Evolutionary conservation across 768 basidiomycete species (phyloP), one percentile per base, ranked within the genome.

Genomic region (Boletus reticulatus): DNA sequence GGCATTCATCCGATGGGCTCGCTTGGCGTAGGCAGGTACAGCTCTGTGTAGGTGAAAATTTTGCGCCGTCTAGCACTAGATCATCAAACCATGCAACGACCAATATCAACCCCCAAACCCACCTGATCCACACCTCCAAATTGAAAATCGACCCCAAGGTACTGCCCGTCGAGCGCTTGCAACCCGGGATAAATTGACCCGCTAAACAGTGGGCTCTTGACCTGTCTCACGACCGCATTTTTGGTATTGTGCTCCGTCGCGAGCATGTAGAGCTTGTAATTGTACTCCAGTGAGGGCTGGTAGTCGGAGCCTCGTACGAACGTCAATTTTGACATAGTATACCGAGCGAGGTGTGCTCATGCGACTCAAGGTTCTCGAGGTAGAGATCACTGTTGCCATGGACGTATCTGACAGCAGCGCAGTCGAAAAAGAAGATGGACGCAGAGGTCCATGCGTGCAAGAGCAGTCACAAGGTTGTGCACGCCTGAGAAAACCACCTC

Each of bases 151-250:
- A 91, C 89, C 17, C 80, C 92, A 19, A 99, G 82, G 80, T 98
- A 98, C 75, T 98, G 86, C 72, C 98, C 97, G 63, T 99, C 97
- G 27, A 99, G 83, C 11, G 97, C 95, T 64, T 99, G 97, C 41
- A 99, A 73, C n/a, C n/a, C n/a, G n/a, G n/a, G n/a, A n/a, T n/a
- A n/a, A n/a, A n/a, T n/a, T n/a, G n/a, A n/a, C n/a, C n/a, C n/a
- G n/a, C n/a, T n/a, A n/a, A 99, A 77, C 48, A 95, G 76, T 1
- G 94, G 91, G 66, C 88, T 93, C 58, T 94, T 91, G 6, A 95
- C 91, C 72, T 98, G 96, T 72, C 98, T 98, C 62, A 99, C 97
- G 53, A 98, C 97, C n/a, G 97, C 97, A 72, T 97, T 97, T 71
- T 96, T 96, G 24, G 96, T 94, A 62, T 98, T 97, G 71, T 96